phyloP scores from a whole-genome alignment of 2,329 filamentous ascomycete species.

The Pseudocercospora musae region DNA sequence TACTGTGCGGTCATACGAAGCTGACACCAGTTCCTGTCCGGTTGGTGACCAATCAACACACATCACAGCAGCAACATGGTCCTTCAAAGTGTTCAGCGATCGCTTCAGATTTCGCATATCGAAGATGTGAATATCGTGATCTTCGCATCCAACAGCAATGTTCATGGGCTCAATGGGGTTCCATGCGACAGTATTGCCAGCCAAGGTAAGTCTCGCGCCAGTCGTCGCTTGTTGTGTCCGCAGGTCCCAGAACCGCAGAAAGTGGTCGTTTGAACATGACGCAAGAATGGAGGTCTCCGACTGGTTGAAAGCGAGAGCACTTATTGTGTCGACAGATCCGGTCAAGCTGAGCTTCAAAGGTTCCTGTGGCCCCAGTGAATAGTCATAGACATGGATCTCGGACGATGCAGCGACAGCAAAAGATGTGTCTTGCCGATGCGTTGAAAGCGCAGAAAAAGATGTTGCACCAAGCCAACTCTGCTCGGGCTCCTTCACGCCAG shows the following conservation, averaged over 20 bases:
- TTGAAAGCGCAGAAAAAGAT: conserved; percentile 78
- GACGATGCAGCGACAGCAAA: conserved; percentile 76
- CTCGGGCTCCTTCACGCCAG: conserved; percentile 62
- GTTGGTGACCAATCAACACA: conserved; percentile 94
- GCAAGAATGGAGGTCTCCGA: conserved; percentile 88
- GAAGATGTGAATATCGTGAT: conserved; percentile 90
- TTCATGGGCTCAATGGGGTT: conserved; percentile 98
- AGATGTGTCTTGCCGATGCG: conserved; percentile 72
- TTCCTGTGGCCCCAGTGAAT: conserved; percentile 70
- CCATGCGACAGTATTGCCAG: conserved; percentile 82
- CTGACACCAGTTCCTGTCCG: conserved; percentile 87
- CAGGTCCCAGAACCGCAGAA: conserved; percentile 86
- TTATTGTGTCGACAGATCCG: conserved; percentile 86
- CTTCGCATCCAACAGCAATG: conserved; percentile 87
- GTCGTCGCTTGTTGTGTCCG: conserved; percentile 79
- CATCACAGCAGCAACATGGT: conserved; percentile 90
- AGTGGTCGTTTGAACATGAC: conserved; percentile 79
- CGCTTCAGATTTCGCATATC: conserved; percentile 89
- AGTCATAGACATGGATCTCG: conserved; percentile 82
- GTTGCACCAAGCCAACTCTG: conserved; percentile 80
- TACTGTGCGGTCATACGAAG: conserved; percentile 83
- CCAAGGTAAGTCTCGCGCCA: conserved; percentile 76
- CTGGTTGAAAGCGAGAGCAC: conserved; percentile 83
- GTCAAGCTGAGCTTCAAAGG: conserved; percentile 86
- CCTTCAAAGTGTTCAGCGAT: conserved; percentile 83